Evolutionary conservation across 306 rosid species (phyloP).

Genomic region (Ormosia semicastrata): DNA sequence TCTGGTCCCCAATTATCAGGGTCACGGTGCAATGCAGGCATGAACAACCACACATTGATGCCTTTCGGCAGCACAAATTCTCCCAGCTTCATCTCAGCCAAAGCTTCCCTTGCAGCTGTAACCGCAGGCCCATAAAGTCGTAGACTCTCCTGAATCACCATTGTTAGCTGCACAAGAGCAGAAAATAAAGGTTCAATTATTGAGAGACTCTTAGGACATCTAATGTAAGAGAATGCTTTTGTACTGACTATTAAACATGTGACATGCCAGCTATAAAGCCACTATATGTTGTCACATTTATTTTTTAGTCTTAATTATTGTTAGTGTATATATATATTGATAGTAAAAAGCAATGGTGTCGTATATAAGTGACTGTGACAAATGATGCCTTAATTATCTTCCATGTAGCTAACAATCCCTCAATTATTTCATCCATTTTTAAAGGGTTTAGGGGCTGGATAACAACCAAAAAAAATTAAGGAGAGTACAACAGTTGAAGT

Average conservation of each 20-base stretch:
- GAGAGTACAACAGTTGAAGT: too few relatives aligned
- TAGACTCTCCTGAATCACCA: conserved; percentile 49
- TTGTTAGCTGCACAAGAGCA: conserved; percentile 22
- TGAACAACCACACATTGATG: conserved; percentile 18
- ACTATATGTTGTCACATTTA: neutral
- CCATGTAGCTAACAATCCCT: too few relatives aligned
- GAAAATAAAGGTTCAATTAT: neutral
- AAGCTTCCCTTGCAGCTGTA: conserved; percentile 25
- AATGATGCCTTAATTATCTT: too few relatives aligned
- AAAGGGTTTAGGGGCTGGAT: too few relatives aligned
- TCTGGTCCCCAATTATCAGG: conserved; percentile 35
- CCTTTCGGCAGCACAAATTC: conserved; percentile 39
- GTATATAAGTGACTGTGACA: too few relatives aligned
- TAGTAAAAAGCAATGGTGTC: too few relatives aligned
- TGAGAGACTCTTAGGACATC: neutral
- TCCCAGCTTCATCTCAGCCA: conserved; percentile 29
- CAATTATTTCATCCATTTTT: too few relatives aligned
- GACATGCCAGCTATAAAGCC: neutral
- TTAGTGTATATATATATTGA: neutral
- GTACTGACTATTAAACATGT: neutral
- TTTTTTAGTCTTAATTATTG: neutral
- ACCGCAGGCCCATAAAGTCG: conserved; percentile 33
- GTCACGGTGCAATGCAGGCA: conserved; percentile 32
- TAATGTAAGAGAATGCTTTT: too few relatives aligned
- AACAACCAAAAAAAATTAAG: too few relatives aligned